phyloP scores from a whole-genome alignment of 2,329 filamentous ascomycete genomes.

The Metarhizium rileyi region DNA sequence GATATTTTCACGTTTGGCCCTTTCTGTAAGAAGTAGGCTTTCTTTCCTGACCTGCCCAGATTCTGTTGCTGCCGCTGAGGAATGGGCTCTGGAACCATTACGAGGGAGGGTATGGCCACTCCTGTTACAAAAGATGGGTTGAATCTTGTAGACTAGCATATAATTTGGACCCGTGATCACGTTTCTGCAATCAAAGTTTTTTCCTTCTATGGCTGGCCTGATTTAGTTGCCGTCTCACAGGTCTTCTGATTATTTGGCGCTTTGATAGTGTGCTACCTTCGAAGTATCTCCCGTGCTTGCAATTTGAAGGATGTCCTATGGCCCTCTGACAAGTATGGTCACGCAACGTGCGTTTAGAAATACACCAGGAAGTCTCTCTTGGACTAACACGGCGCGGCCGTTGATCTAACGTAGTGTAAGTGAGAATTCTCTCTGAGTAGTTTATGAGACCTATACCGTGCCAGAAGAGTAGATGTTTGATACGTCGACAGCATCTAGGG shows the following conservation, averaged over 20 bases:
- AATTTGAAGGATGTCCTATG: background rate
- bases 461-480: conserved; percentile 28
- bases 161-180: background rate
- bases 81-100: too few species aligned
- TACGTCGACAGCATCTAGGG: conserved; percentile 20
- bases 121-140: too few species aligned
- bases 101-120: too few species aligned
- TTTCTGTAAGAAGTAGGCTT: too few species aligned
- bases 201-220: too few species aligned
- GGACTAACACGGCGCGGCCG: conserved; percentile 23
- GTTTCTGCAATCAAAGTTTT: too few species aligned
- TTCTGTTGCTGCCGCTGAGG: too few species aligned
- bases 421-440: background rate
- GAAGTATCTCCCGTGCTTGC: background rate
- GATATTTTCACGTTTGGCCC: too few species aligned
- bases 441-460: conserved; percentile 19
- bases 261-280: background rate
- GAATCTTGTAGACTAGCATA: too few species aligned
- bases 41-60: too few species aligned
- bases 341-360: background rate
- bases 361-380: background rate
- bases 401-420: conserved; percentile 20
- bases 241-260: background rate
- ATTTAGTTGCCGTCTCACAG: background rate
- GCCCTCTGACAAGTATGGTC: background rate